These are phyloP conservation scores for Fusarium chlamydosporum DNA, from an alignment of 2,329 filamentous ascomycete genomes.

Conservation along the genomic window DNA sequence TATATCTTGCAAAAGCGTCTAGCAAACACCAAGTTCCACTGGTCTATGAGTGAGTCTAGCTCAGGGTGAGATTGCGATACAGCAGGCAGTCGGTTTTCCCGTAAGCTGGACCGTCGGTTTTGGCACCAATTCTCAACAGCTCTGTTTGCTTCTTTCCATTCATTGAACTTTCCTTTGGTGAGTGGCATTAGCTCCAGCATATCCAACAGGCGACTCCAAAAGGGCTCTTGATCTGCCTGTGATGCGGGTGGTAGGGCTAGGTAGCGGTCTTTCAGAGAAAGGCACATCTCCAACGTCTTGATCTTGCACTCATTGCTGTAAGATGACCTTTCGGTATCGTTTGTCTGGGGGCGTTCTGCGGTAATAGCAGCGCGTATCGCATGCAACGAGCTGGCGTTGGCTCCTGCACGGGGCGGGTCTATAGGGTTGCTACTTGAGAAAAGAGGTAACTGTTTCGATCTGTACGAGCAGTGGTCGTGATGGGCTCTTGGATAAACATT, in stretches of 20 bases:
- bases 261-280: neutral
- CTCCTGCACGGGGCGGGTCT: neutral
- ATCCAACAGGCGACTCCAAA: neutral
- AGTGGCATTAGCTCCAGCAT: neutral
- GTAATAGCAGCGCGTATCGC: neutral
- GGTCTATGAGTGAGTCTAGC: slow-evolving; percentile 30
- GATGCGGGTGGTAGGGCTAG: fast-evolving
- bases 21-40: slow-evolving; percentile 39
- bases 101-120: slow-evolving; percentile 1
- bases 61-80: neutral
- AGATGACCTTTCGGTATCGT: fast-evolving
- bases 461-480: neutral
- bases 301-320: neutral
- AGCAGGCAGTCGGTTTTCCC: slow-evolving; percentile 4
- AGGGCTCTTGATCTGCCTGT: neutral
- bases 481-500: fast-evolving
- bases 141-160: neutral
- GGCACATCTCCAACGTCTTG: neutral
- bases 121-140: slow-evolving; percentile 25
- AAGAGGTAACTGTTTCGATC: neutral
- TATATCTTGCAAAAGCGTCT: slow-evolving; percentile 23
- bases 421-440: neutral
- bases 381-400: neutral
- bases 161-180: neutral
- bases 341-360: neutral